phyloP scores from a whole-genome alignment of 805 yeast genomes.

The Candida maltosa region DNA sequence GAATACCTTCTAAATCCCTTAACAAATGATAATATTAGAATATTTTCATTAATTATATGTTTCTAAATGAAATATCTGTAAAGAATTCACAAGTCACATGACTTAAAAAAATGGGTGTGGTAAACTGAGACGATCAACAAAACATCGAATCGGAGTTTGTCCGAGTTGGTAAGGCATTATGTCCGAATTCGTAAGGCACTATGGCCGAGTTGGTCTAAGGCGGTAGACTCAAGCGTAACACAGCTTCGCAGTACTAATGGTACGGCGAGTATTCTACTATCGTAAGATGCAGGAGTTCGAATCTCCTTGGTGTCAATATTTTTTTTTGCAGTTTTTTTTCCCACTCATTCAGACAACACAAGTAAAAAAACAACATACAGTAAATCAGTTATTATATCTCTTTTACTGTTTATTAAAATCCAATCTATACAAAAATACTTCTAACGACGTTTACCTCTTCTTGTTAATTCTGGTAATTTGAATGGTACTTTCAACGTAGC shows the following conservation, averaged over 20 bases:
- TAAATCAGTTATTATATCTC: not conserved
- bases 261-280: not conserved
- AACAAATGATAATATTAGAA: no score
- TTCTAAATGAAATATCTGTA: no score
- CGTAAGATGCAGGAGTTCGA: slow-evolving; percentile 1
- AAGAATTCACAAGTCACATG: no score
- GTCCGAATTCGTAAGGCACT: no score
- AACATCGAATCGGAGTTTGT: no score
- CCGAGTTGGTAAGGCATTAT: no score
- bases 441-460: slow-evolving; percentile 44
- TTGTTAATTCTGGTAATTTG: slow-evolving; percentile 77
- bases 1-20: no score
- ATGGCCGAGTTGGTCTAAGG: not conserved
- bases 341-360: no score
- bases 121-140: no score
- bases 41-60: no score
- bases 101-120: no score
- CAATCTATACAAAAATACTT: no score
- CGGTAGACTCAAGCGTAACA: slow-evolving; percentile 1
- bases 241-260: not conserved
- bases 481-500: slow-evolving; percentile 88
- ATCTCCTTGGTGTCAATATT: slow-evolving; percentile 1
- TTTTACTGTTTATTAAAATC: not conserved
- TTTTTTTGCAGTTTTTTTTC: not conserved
- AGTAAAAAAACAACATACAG: not conserved